phyloP scores from a whole-genome alignment of 768 basidiomycete species.

The Calocera viscosa region DNA sequence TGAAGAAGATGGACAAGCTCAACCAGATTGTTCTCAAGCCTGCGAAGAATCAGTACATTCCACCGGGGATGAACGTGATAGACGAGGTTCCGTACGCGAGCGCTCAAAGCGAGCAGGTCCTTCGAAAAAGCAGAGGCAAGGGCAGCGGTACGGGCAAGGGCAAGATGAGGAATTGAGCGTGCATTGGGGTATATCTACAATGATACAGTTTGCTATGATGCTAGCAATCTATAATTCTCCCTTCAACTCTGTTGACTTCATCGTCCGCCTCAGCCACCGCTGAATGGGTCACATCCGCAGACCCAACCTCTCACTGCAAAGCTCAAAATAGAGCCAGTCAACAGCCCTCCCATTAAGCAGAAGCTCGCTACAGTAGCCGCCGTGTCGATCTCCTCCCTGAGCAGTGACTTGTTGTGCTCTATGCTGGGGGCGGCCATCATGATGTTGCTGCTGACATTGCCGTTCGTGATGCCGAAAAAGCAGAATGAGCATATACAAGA shows the following conservation, averaged over 20 bases:
- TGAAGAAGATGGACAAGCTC: constrained; percentile 38
- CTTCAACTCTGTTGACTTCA: background rate
- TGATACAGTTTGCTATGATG: background rate
- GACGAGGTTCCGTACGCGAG: background rate
- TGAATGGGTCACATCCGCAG: constrained; percentile 65
- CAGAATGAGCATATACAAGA: constrained; percentile 60
- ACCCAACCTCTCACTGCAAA: constrained; percentile 62
- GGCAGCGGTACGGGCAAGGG: background rate
- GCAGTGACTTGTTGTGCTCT: constrained; percentile 61
- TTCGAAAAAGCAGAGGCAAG: background rate
- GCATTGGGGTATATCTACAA: background rate
- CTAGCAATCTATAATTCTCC: background rate
- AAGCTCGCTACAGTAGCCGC: constrained; percentile 74
- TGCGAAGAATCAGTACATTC: constrained; percentile 50
- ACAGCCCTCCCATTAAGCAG: constrained; percentile 63
- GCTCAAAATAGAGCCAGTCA: constrained; percentile 61
- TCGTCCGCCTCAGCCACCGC: background rate
- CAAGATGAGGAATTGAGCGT: background rate
- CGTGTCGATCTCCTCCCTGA: constrained; percentile 67
- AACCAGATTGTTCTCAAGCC: constrained; percentile 40
- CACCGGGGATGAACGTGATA: constrained; percentile 18
- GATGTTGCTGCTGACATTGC: constrained; percentile 62
- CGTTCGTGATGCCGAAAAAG: constrained; percentile 71
- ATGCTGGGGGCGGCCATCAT: constrained; percentile 76
- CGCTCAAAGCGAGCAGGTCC: background rate